Base-by-base conservation (phyloP, 768 basidiomycete genomes). In the Mycena crocata region DNA sequence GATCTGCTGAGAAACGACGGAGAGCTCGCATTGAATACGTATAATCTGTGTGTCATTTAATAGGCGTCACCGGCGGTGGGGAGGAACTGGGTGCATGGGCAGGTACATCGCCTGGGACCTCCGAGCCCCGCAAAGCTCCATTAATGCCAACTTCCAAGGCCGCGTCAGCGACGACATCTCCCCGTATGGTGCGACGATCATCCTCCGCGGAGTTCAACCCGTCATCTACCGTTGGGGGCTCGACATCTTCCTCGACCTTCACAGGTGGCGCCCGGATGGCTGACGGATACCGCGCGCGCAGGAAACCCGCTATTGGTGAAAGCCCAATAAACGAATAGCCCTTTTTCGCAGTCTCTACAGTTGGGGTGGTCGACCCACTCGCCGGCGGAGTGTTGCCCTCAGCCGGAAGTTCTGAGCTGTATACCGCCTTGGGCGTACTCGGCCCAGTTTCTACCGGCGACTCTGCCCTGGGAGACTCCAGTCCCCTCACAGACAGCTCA, bases 301-400 rank as follows among this genome's bases (percentile, higher is more conserved):
- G 80, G 74, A 92, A 87, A 31, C 86, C 89, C 48, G 90, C 82
- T 40, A 92, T 83, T 7, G 90, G 87, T 51, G 86, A 84, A 68
- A 91, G 84, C 68, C 83, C 87, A 71, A 89, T 85, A 80, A 89
- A 88, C 37, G 82, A 79, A 50, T 81, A 82, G 19, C 57, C 74
- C 42, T 82, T 78, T 28, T 83, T 82, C n/a, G 67, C 73, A 17
- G 77, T 72, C 40, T 78, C 69, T 46, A 77, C 77, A 15, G 83
- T 90, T 4, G 90, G 90, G 14, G 90, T 91, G 2, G 83, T 86
- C 19, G 84, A 74, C 3, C 90, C 88, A 73, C 89, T 89, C 2
- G 79, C 78, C 23, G 86, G 81, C 28, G 87, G 85, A 0, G 85
- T 84, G 19, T 72, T 71, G 34, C 70, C 68, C 44, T 82, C 85